Conservation (phyloP, 2,329 filamentous ascomycete genomes). For the Fusarium chaquense region DNA sequence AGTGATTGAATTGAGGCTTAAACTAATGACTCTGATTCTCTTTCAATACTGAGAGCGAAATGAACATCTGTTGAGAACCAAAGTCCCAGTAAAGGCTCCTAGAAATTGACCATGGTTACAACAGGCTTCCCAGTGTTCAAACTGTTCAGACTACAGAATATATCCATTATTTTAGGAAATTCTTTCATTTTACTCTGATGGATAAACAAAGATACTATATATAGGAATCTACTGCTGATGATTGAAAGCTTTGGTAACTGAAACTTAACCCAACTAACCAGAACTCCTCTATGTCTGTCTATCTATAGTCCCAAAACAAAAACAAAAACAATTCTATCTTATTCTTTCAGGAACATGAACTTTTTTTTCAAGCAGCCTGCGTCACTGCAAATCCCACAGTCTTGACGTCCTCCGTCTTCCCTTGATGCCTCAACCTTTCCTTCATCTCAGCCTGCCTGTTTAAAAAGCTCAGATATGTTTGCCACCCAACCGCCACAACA, state of each 20-base stretch:
- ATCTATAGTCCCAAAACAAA: not conserved
- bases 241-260: not conserved
- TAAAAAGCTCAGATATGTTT: slow-evolving; percentile 87
- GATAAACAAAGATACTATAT: too few species aligned
- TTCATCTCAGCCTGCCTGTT: slow-evolving; percentile 76
- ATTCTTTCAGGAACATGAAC: not conserved
- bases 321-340: not conserved
- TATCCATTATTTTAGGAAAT: too few species aligned
- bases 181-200: not conserved
- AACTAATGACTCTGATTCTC: too few species aligned
- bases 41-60: too few species aligned
- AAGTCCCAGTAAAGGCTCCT: too few species aligned
- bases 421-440: slow-evolving; percentile 27
- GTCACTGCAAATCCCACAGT: not conserved
- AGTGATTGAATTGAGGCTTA: too few species aligned
- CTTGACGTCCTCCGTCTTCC: not conserved
- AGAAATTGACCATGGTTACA: too few species aligned
- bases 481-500: slow-evolving; percentile 87
- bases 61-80: too few species aligned
- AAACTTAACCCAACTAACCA: not conserved
- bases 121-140: not conserved
- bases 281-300: not conserved
- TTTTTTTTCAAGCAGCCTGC: slow-evolving; percentile 14
- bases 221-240: too few species aligned
- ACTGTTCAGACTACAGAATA: too few species aligned